Evolutionary conservation across 2,329 filamentous ascomycete genomes (phyloP), one percentile per base, ranked within the genome.

Genomic region (Pyricularia grisea): DNA sequence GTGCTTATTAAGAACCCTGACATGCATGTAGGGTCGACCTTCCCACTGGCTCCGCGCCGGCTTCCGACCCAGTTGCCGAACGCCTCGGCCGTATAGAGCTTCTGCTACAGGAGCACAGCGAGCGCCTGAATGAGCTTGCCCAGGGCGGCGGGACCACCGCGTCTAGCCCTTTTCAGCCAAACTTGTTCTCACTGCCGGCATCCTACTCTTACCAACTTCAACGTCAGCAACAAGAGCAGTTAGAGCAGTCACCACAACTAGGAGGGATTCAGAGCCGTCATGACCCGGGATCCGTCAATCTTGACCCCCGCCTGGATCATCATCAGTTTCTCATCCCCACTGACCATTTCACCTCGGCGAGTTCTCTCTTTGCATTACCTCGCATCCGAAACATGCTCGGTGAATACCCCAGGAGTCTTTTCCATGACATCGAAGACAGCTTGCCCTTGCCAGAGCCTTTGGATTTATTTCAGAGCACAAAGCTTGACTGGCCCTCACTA

Each of bases 71-170:
- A 23, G 74, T 81, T 28, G 75, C 75, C 64, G 79, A 80, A 68
- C 76, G 79, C 68, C 76, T 81, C 31, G 75, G 74, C 61, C 74
- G 78, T 61, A 81, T 81, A 73, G 79, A 81, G 70, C 73, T 75
- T 1, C 71, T 76, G 12, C 70, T 76, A 63, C 71, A 75, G 63
- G 73, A 75, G 23, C 74, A 74, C 68, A 69, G 69, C 67, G 72
- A 72, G 60, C 71, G 69, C 36, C 69, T 74, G 61, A 70, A 69
- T 67, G 70, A 74, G 25, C 33, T 72, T 23, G 70, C 69, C 14
- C 60, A 64, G 64, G 70, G 70, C 14, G 60, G 64, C 33, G 58
- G 61, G 50, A 25, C n/a, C 27, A 30, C 67, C 17, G 67, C 67
- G 4, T 28, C 25, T 17, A 63, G 60, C 25, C 50, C 67, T 17